Base-by-base conservation (phyloP, 2,329 filamentous ascomycete species). In the Herpotrichia juniperi region DNA sequence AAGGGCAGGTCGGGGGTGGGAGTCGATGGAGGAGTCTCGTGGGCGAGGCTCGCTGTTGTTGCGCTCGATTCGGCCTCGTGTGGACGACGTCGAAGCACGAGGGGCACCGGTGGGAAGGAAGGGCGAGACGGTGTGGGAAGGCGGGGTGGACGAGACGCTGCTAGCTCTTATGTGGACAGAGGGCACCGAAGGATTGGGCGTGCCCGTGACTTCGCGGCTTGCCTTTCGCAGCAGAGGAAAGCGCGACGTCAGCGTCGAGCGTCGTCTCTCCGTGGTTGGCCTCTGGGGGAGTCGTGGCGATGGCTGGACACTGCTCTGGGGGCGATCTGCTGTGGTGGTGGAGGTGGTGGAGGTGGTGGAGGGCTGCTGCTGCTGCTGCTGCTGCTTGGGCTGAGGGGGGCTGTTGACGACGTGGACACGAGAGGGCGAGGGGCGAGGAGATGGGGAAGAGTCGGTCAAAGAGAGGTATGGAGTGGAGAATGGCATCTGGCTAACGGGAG, bases 141-240 rank as follows among this genome's bases (percentile, higher is more conserved):
- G 40, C 6, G 34, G 47, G 30, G 21, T 42, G 53, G 50, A 22
- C 21, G 57, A 57, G 53, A 53, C 49, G 59, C 48, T 62, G 60
- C 40, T 62, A 57, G 42, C 58, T 56, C 64, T 58, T 45, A 57
- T 31, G 54, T 66, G 65, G 53, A 47, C 37, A 6, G 59, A 57
- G 46, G 58, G 49, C 34, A 58, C 46, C 42, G 39, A 46, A 48
- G 63, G 16, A 4, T n/a, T 12, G 19, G 25, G 9, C 11, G 35
- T 12, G 45, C 16, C 31, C n/a, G 53, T 26, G 46, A 39, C 57
- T 46, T 71, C 68, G 52, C 66, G 67, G 53, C 65, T 69, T 46
- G 57, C 58, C 54, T 71, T 72, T 48, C 69, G 63, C 43, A 72
- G 63, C 25, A 72, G 64, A 16, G 67, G 68, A 28, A 72, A 71